Percentiles rank a stretch among this genome's conserved stretches.
Evolutionary conservation across 2,329 filamentous ascomycete genomes (phyloP).

Genomic region (Zalaria obscura): DNA sequence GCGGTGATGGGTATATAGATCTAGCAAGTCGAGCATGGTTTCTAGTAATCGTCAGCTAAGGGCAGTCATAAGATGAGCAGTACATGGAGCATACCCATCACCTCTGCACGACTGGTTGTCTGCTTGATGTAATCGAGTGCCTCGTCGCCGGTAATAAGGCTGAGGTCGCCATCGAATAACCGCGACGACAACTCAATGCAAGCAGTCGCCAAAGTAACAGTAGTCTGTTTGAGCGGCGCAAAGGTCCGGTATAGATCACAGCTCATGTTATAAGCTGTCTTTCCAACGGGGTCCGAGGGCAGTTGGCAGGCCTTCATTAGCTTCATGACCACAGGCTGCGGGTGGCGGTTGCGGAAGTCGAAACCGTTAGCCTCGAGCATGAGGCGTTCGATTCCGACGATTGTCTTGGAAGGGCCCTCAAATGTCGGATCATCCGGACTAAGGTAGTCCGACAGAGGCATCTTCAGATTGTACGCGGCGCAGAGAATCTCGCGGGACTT

Average conservation of each 20-base stretch:
- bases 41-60: conserved; percentile 44
- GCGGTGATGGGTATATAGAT: conserved; percentile 79
- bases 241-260: conserved; percentile 90
- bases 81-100: conserved; percentile 22
- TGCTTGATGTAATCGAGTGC: conserved; percentile 32
- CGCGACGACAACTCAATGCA: conserved; percentile 68
- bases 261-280: conserved; percentile 65
- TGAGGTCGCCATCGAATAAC: conserved; percentile 43
- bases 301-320: conserved; percentile 25
- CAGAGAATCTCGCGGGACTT: conserved; percentile 90
- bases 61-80: not conserved
- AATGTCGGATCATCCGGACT: conserved; percentile 80
- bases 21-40: conserved; percentile 77
- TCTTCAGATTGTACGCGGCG: conserved; percentile 76
- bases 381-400: conserved; percentile 80
- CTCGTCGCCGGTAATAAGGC: conserved; percentile 28
- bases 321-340: conserved; percentile 75
- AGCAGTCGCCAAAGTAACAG: conserved; percentile 70
- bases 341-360: conserved; percentile 81
- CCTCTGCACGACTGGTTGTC: conserved; percentile 28
- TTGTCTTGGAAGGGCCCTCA: conserved; percentile 61
- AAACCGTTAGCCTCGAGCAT: conserved; percentile 90
- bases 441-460: conserved; percentile 44
- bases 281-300: conserved; percentile 34
- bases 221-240: conserved; percentile 77